Base-by-base conservation (phyloP, 2,329 filamentous ascomycete genomes). In the Calonectria montana region DNA sequence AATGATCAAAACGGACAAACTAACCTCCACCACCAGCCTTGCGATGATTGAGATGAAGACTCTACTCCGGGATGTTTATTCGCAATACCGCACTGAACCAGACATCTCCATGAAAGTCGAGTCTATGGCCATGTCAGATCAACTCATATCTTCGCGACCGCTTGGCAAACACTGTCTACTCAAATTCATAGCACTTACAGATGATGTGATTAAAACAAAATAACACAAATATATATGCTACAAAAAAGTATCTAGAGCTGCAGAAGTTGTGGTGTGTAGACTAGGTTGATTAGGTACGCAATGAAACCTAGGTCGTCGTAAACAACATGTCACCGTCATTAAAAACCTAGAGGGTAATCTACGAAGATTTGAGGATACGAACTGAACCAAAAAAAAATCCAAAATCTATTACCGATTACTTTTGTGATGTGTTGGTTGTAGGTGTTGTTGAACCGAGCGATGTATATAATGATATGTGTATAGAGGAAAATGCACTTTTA, bases 11-110 rank as follows among this genome's bases (percentile, higher is more conserved):
- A 50, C 73, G 15, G 16, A 84, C 0, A 8, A 35, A 21, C 43
- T 37, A n/a, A 61, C 45, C 18, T 41, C 21, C 25, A 45, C 18
- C 39, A 41, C 18, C 69, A 84, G 83, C 75, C 86, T 94, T 68
- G 92, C 92, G 0, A 84, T 92, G 63, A 88, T 88, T 18, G 92
- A 94, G 81, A 94, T 94, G 91, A 93, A 92, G 82, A 87, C 87
- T 1, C 79, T 94, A 25, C 84, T 94, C 13, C 85, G 86, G n/a
- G 89, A 90, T 65, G 86, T 93, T 1, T 94, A 94, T 80, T 88
- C 87, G 3, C 82, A 81, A 16, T 93, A 88, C 69, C 84, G 81
- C 29, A 93, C 92, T 0, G 81, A 87, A 9, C 86, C 89, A 0
- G 90, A 92, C 37, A 70, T 79, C 10, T 84, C 83, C 16, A 91